These are phyloP conservation scores for Trichoderma semiorbis DNA, from an alignment of 2,329 filamentous ascomycete species.

Conservation along the genomic window DNA sequence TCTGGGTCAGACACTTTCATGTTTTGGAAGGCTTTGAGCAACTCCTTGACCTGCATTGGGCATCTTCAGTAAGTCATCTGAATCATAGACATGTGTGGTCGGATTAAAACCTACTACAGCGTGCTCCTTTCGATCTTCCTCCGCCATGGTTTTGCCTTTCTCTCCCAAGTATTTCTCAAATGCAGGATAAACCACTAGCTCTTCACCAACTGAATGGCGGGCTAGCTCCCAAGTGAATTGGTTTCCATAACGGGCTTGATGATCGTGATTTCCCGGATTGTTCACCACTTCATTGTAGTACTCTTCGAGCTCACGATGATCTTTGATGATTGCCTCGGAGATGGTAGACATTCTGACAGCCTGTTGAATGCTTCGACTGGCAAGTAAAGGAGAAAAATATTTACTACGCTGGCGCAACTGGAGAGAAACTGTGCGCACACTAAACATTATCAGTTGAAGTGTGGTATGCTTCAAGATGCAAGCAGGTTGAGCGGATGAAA, in stretches of 20 bases:
- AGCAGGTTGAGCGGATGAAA: too few relatives aligned
- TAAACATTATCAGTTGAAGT: not conserved
- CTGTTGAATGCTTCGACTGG: not conserved
- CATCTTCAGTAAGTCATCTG: not conserved
- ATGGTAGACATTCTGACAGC: slow-evolving; percentile 26
- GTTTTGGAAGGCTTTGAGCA: not conserved
- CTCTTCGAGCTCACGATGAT: slow-evolving; percentile 31
- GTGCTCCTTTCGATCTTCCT: not conserved
- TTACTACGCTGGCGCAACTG: not conserved
- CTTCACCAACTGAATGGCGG: slow-evolving; percentile 46
- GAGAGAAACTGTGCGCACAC: not conserved
- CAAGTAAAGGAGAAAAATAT: not conserved
- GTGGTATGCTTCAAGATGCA: too few relatives aligned
- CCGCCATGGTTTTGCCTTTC: not conserved
- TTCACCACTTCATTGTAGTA: slow-evolving; percentile 42
- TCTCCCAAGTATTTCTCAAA: not conserved
- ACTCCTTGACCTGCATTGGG: not conserved
- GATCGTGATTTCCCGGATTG: slow-evolving; percentile 33
- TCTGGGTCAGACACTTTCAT: not conserved
- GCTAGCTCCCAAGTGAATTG: slow-evolving; percentile 49
- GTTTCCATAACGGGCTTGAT: slow-evolving; percentile 42
- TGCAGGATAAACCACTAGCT: slow-evolving; percentile 36
- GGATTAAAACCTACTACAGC: not conserved
- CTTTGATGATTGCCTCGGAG: slow-evolving; percentile 28
- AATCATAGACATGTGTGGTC: not conserved